Conservation (phyloP, 1,139 yeast species). For the Candida sanyaensis region DNA sequence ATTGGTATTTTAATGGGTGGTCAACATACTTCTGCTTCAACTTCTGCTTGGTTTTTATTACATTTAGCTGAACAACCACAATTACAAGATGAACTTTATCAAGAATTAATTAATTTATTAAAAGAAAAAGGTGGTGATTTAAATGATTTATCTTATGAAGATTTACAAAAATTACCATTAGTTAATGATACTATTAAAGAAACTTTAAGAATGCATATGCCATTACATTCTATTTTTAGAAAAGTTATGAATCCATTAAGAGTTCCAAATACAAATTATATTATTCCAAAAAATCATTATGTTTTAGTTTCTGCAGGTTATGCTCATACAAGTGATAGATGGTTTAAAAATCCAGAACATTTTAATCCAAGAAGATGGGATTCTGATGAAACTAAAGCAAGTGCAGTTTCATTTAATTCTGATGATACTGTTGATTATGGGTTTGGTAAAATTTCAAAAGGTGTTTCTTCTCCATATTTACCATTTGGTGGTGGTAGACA, state of each 20-base stretch:
- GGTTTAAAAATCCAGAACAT: conserved; percentile 69
- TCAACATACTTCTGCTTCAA: conserved; percentile 96
- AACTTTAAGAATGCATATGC: conserved; percentile 93
- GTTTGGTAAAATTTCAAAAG: conserved; percentile 93
- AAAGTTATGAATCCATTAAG: conserved; percentile 78
- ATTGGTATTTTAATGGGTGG: conserved; percentile 99
- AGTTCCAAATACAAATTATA: conserved; percentile 77
- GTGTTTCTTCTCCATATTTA: conserved; percentile 91
- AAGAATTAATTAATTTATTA: conserved; percentile 69
- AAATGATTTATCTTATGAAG: conserved; percentile 73
- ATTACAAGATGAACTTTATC: conserved; percentile 74
- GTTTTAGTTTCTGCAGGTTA: conserved; percentile 95
- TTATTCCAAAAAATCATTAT: conserved; percentile 87
- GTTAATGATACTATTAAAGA: conserved; percentile 85
- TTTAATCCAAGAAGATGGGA: conserved; percentile 95
- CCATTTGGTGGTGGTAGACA: conserved; percentile 99
- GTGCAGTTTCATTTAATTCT: conserved; percentile 31
- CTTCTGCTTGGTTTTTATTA: conserved; percentile 91
- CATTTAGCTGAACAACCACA: conserved; percentile 88
- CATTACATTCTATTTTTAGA: conserved; percentile 93
- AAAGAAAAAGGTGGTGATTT: conserved; percentile 51
- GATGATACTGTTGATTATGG: conserved; percentile 82
- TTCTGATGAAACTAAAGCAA: conserved; percentile 27
- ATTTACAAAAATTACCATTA: conserved; percentile 77
- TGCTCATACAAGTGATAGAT: conserved; percentile 73